phyloP scores from a whole-genome alignment of 495 filamentous ascomycete species.

The Rhypophila decipiens region DNA sequence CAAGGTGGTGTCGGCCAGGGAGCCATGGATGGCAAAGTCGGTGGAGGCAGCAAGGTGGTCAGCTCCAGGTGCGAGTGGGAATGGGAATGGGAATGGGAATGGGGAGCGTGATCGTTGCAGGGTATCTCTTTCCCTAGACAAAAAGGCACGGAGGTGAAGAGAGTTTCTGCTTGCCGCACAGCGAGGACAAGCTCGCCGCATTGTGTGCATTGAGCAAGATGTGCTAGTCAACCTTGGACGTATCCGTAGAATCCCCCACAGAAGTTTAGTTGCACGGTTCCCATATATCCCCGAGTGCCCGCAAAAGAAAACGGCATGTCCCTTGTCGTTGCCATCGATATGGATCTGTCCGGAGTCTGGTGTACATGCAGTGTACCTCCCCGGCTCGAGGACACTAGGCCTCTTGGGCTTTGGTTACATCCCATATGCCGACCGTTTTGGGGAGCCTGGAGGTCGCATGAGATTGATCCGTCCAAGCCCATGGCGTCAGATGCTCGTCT shows the following conservation, averaged over 20 bases:
- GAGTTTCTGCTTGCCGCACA: slow-evolving; percentile 17
- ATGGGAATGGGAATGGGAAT: slow-evolving; percentile 11
- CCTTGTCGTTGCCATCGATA: slow-evolving; percentile 10
- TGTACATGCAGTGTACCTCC: no score
- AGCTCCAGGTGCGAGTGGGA: slow-evolving; percentile 14
- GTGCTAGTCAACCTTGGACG: slow-evolving; percentile 23
- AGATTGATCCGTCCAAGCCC: slow-evolving; percentile 30
- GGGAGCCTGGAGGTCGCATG: slow-evolving; percentile 22
- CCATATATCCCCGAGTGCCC: slow-evolving; percentile 18
- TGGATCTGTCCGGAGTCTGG: slow-evolving; percentile 2
- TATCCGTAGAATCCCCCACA: slow-evolving; percentile 25
- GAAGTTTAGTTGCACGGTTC: slow-evolving; percentile 5
- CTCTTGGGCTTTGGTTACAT: slow-evolving; percentile 12
- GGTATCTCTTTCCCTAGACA: neutral
- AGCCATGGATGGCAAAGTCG: slow-evolving; percentile 11
- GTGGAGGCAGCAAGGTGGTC: slow-evolving; percentile 4
- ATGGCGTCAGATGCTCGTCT: slow-evolving; percentile 36
- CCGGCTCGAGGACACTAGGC: no score
- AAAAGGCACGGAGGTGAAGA: slow-evolving; percentile 9
- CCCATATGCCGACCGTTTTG: slow-evolving; percentile 24
- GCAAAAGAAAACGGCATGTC: slow-evolving; percentile 6
- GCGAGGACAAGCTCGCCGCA: slow-evolving; percentile 15
- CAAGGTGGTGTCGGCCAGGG: slow-evolving; percentile 7
- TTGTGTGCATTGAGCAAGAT: slow-evolving; percentile 31
- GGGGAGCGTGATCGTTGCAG: slow-evolving; percentile 15